These are phyloP conservation scores for Astrocystis sublimbata DNA, from an alignment of 495 filamentous ascomycete species.

Conservation along the genomic window DNA sequence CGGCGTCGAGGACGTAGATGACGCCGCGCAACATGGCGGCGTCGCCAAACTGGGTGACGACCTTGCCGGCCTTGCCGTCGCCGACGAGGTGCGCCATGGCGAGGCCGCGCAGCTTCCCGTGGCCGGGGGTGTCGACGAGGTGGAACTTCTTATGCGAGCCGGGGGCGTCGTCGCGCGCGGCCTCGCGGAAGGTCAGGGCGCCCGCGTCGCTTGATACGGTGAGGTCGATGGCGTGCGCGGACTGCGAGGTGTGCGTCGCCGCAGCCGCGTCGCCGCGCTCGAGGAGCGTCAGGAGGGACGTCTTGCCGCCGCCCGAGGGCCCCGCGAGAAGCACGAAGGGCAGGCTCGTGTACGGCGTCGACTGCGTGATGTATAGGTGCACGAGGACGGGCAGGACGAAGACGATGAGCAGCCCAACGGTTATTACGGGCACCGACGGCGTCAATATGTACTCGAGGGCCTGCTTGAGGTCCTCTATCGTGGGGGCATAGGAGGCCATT, in stretches of 20 bases:
- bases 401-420: constrained; percentile 66
- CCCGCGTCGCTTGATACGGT: constrained; percentile 63
- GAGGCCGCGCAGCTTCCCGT: constrained; percentile 82
- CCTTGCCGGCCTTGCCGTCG: constrained; percentile 44
- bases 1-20: constrained; percentile 85
- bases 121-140: constrained; percentile 86
- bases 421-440: constrained; percentile 57
- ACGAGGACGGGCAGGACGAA: constrained; percentile 74
- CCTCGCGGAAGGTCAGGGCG: constrained; percentile 65
- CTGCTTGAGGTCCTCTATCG: constrained; percentile 30
- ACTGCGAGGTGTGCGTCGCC: constrained; percentile 82
- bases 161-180: constrained; percentile 32
- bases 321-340: constrained; percentile 86
- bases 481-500: constrained; percentile 15
- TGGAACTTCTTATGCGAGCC: constrained; percentile 68
- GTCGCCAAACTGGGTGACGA: constrained; percentile 58
- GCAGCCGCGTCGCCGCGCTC: constrained; percentile 44
- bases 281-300: constrained; percentile 73
- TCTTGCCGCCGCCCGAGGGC: constrained; percentile 85
- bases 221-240: constrained; percentile 69
- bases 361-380: constrained; percentile 71
- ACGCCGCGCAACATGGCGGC: constrained; percentile 42
- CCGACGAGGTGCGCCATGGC: constrained; percentile 51
- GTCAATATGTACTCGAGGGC: constrained; percentile 48
- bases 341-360: constrained; percentile 62